A percentile compares a stretch with the other conserved stretches of the same genome.
Evolutionary conservation across 768 basidiomycete genomes (phyloP).

Genomic region (Boletus rubescentipes): DNA sequence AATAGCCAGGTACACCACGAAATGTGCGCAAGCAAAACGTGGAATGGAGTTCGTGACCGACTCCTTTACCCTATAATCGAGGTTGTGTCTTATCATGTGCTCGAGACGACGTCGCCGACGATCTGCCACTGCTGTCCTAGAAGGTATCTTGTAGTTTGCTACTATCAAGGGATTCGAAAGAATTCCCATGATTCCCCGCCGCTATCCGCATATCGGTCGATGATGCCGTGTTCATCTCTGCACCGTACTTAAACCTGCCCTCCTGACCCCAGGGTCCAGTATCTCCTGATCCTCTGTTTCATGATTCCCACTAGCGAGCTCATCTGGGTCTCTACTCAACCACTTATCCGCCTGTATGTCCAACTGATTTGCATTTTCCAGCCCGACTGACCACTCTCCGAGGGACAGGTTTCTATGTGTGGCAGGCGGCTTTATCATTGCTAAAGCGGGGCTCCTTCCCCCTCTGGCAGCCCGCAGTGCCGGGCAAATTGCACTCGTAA

Average conservation of each 20-base stretch:
- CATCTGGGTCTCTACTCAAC: conserved; percentile 63
- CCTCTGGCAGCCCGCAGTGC: conserved; percentile 55
- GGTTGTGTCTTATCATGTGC: not conserved
- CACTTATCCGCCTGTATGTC: conserved; percentile 58
- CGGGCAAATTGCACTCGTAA: conserved; percentile 59
- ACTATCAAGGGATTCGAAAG: not conserved
- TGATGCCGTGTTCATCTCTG: conserved; percentile 1
- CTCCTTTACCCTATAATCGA: not conserved
- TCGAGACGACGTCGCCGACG: not conserved
- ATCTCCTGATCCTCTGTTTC: not conserved
- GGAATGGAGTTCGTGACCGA: not conserved
- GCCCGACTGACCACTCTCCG: conserved; percentile 1
- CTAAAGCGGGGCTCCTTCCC: conserved; percentile 62
- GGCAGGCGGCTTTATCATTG: conserved; percentile 53
- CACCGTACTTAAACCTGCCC: conserved; percentile 1
- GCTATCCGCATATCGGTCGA: not conserved
- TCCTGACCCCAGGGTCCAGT: not conserved
- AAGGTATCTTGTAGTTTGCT: not conserved
- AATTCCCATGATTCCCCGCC: not conserved
- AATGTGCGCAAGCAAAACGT: not conserved
- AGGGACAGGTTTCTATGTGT: conserved; percentile 51
- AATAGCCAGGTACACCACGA: not conserved
- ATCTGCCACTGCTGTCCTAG: not conserved
- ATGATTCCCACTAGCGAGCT: conserved; percentile 42
- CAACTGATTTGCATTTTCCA: not conserved